Evolutionary conservation across 2,329 filamentous ascomycete genomes (phyloP), one percentile per base, ranked within the genome.

Genomic region (Trichoderma breve): DNA sequence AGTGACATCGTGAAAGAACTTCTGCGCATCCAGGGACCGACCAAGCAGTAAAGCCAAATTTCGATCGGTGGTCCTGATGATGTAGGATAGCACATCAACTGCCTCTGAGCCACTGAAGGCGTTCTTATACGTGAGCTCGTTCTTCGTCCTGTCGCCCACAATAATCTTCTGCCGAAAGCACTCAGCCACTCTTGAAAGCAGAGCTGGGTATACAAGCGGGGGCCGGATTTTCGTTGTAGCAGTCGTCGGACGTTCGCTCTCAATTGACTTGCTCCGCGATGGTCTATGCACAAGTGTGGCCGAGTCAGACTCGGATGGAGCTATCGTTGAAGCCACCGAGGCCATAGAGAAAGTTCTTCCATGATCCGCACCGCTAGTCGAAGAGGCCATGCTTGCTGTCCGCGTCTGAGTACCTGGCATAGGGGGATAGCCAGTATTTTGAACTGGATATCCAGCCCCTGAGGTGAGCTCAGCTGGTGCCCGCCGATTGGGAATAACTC

Each of bases 1-100:
- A 0, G 95, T 98, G 65, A 98, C 96, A 86, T 99, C 96, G 84
- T 99, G 96, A 80, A 99, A 99, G 84, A 97, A 98, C 81, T 98
- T 98, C 80, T 99, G 96, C 28, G 96, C 96, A 83, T 99, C 96
- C 73, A 99, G 85, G 55, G 96, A 94, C 79, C 96, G 90, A 74
- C 96, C 96, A 18, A 99, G 86, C 11, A 99, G 88, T 63, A 99
- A 85, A 12, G 96, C 96, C 73, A 99, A 85, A 80, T 99, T 99
- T 72, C 96, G 90, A 82, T 99, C 96, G 0, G 94, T 97, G 1
- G 96, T 99, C 79, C 97, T 92, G 81, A 99, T 98, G 75, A 99
- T 98, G 79, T 97, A 97, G 1, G 93, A 93, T 75, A 99, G 92
- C 72, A 98, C 88, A 80, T 99, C 96, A 24, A 99, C 96, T 24